Percentiles rank a stretch among this genome's conserved stretches.
phyloP scores from a whole-genome alignment of 352 stramenopile species.

The Plasmopara halstedii region DNA sequence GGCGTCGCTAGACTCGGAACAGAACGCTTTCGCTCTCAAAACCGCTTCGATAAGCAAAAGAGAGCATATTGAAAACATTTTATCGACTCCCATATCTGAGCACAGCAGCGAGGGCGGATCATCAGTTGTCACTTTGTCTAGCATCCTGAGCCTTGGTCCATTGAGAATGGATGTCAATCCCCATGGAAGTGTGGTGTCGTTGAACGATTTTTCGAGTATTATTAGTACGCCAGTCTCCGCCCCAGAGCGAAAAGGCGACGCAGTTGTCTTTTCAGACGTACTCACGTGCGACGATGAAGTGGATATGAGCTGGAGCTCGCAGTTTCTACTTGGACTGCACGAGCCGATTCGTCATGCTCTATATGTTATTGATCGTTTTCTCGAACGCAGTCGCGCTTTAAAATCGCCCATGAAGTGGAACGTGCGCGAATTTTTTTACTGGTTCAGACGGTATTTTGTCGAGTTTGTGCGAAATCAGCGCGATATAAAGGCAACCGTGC shows the following conservation, averaged over 20 bases:
- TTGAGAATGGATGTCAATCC: slow-evolving; percentile 24
- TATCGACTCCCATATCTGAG: slow-evolving; percentile 33
- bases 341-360: slow-evolving; percentile 75
- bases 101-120: slow-evolving; percentile 30
- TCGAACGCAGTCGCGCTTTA: slow-evolving; percentile 46
- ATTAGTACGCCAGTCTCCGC: slow-evolving; percentile 39
- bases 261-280: slow-evolving; percentile 63
- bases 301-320: slow-evolving; percentile 62
- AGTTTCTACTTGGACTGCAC: slow-evolving; percentile 69
- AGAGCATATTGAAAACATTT: slow-evolving; percentile 17
- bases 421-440: slow-evolving; percentile 64
- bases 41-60: slow-evolving; percentile 19
- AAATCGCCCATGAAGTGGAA: slow-evolving; percentile 41
- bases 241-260: slow-evolving; percentile 28
- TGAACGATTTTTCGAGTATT: slow-evolving; percentile 33
- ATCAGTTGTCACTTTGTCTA: slow-evolving; percentile 12
- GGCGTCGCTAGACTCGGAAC: slow-evolving; percentile 22
- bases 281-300: slow-evolving; percentile 39
- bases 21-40: slow-evolving; percentile 13
- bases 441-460: slow-evolving; percentile 77
- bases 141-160: slow-evolving; percentile 14
- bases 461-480: slow-evolving; percentile 72
- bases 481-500: slow-evolving; percentile 54
- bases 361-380: slow-evolving; percentile 76
- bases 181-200: slow-evolving; percentile 28